Evolutionary conservation across 129 eudicot genomes (phyloP).

Genomic region (Helichrysum umbraculigerum): DNA sequence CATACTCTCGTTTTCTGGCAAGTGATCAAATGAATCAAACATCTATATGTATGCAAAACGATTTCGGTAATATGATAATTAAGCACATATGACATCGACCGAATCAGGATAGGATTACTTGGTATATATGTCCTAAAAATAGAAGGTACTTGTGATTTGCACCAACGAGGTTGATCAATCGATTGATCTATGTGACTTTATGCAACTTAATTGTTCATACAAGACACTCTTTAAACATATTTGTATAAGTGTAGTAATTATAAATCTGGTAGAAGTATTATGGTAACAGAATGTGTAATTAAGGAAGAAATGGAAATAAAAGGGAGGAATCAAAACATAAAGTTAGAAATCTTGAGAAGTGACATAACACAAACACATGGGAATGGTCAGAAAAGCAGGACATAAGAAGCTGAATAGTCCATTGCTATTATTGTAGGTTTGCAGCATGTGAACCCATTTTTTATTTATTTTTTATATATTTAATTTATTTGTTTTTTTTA

Average conservation of each 20-base stretch:
- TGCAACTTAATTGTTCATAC: background rate
- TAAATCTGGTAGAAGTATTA: background rate
- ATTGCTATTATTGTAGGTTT: constrained; percentile 6
- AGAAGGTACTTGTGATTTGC: background rate
- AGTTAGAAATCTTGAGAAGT: constrained; percentile 22
- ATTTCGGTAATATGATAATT: background rate
- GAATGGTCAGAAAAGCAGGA: constrained; percentile 23
- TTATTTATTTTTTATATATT: background rate
- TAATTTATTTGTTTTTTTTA: background rate
- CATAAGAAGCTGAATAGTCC: background rate
- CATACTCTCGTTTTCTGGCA: background rate
- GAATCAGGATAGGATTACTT: too few species aligned
- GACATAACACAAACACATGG: constrained; percentile 32
- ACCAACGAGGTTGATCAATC: background rate
- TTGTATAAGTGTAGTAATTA: background rate
- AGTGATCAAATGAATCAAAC: background rate
- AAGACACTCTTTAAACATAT: background rate
- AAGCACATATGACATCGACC: background rate
- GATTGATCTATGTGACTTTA: background rate
- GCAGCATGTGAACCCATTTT: constrained; percentile 1
- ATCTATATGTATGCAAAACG: background rate
- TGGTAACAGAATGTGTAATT: constrained; percentile 12
- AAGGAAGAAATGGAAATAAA: background rate
- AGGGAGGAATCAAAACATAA: constrained; percentile 20
- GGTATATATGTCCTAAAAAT: too few species aligned